phyloP scores from a whole-genome alignment of 805 yeast species.

The Priceomyces medius region DNA sequence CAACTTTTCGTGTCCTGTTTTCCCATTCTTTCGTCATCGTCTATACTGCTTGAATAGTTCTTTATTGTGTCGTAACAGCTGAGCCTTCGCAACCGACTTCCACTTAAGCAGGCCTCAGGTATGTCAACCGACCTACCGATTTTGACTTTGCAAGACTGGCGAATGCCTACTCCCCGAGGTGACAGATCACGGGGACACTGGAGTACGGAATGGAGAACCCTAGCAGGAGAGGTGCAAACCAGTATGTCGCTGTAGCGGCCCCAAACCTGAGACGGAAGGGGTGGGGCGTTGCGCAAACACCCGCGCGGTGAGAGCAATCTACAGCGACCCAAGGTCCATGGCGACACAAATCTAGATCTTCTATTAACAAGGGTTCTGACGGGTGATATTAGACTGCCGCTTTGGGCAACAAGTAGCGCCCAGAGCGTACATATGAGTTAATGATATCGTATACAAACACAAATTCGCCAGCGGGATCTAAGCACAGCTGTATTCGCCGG shows the following conservation, averaged over 20 bases:
- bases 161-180: no score
- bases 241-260: not conserved
- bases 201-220: not conserved
- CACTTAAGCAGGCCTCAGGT: not conserved
- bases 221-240: not conserved
- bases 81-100: slow-evolving; percentile 1
- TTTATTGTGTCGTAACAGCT: not conserved
- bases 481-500: slow-evolving; percentile 26
- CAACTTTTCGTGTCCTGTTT: no score
- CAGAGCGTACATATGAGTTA: slow-evolving; percentile 24
- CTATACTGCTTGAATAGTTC: not conserved
- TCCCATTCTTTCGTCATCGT: not conserved
- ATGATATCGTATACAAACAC: slow-evolving; percentile 30
- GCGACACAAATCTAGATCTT: slow-evolving; percentile 9
- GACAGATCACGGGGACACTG: not conserved
- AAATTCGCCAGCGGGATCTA: slow-evolving; percentile 29
- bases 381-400: not conserved
- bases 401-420: slow-evolving; percentile 4
- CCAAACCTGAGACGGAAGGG: not conserved
- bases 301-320: not conserved
- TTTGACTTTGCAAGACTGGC: not conserved
- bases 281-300: not conserved
- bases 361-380: slow-evolving; percentile 8
- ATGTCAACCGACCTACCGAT: not conserved
- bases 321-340: not conserved